Evolutionary conservation across 2,329 filamentous ascomycete genomes (phyloP), one percentile per base, ranked within the genome.

Genomic region (Knufia fluminis): DNA sequence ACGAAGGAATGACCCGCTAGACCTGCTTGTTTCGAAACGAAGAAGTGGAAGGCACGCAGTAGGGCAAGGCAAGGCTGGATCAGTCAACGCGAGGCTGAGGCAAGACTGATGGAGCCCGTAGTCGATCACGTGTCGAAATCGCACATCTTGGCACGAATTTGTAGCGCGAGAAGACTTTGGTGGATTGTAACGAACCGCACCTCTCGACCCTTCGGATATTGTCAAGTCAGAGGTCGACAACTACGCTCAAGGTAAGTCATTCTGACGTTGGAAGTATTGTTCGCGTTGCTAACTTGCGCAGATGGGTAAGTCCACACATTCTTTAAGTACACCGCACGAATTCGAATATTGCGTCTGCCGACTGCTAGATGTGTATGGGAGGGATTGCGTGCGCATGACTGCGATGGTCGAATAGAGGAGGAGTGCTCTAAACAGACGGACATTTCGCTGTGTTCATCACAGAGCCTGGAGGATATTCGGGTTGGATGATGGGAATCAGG

Each of bases 271-370:
- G 28, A 47, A 46, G 49, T 41, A 61, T 46, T 53, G 52, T 50
- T 54, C 45, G 50, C 51, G 51, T 52, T 52, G 51, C 50, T 59
- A 67, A 55, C 50, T 52, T 54, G 53, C 61, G 56, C 63, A 81
- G 78, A 82, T 82, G 78, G 78, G 78, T 82, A 75, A 79, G 78
- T 75, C 65, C 22, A 22, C 46, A 44, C 41, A 44, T 17, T 14
- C 24, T 14, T 10, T 20, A 3, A 8, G 41, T 9, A 44, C 23
- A 16, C 20, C 26, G 4, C n/a, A 4, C 4, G 7, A 16, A 40
- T 31, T 36, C 33, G n/a, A 16, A 36, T 17, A 7, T 36, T 36
- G 10, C 33, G 16, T 16, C 33, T 14, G 6, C 17, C 14, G 14
- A 38, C 16, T 22, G 14, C n/a, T 19, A 28, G 22, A 32, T n/a